These are phyloP conservation scores for Inonotus obliquus DNA, from an alignment of 1,284 basidiomycete genomes.

Conservation along the genomic window DNA sequence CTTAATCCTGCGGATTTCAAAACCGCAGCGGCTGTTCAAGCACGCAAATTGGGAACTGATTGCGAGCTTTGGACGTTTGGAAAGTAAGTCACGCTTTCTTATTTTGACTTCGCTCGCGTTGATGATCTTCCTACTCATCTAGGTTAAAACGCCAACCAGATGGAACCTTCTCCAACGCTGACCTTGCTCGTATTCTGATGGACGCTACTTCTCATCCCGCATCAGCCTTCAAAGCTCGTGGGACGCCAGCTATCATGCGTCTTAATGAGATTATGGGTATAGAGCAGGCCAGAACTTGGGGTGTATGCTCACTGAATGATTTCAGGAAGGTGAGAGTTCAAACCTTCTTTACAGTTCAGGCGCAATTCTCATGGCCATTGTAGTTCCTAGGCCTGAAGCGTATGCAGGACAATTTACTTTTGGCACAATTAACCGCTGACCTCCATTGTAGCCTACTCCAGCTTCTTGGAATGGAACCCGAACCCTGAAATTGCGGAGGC, in stretches of 20 bases:
- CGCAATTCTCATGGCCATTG: conserved; percentile 5
- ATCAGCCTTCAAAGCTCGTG: conserved; percentile 72
- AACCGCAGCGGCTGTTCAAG: conserved; percentile 31
- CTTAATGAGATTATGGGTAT: conserved; percentile 83
- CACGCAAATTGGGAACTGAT: conserved; percentile 28
- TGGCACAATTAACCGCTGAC: background rate
- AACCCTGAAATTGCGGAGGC: conserved; percentile 64
- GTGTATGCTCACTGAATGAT: conserved; percentile 81
- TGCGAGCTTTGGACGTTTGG: conserved; percentile 66
- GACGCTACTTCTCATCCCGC: conserved; percentile 70
- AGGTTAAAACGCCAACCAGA: conserved; percentile 61
- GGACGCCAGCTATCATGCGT: conserved; percentile 70
- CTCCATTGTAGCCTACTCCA: conserved; percentile 43
- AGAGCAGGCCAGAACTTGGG: conserved; percentile 74
- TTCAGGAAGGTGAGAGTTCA: conserved; percentile 56
- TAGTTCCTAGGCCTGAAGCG: conserved; percentile 72
- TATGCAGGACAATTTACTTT: conserved; percentile 30
- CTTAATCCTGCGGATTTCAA: conserved; percentile 62
- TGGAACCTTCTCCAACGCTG: conserved; percentile 64
- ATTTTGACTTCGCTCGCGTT: conserved; percentile 10
- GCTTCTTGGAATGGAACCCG: conserved; percentile 81
- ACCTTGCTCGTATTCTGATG: conserved; percentile 66
- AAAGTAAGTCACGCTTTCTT: conserved; percentile 34
- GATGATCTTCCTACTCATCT: conserved; percentile 15
- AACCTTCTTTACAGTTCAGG: background rate